Base-by-base conservation (phyloP, 116 monocot genomes). In the Dioscorea cayenensis region DNA sequence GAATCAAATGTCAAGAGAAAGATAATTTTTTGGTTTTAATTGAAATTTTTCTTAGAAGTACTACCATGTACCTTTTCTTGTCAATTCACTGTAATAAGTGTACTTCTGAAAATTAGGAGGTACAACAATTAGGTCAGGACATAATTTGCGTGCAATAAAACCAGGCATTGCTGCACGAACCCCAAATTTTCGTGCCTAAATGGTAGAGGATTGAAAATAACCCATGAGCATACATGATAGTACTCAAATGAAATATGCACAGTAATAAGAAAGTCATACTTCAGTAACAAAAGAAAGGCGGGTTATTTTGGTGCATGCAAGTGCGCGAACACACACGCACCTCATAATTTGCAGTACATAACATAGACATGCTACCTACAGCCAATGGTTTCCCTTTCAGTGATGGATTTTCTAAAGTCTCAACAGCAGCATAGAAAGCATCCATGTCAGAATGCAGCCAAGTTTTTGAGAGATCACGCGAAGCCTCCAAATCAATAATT, bases 161-260 rank as follows among this genome's bases (percentile, higher is more conserved):
- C 99, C 99, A 70, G 99, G 94, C 99, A 99, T 99, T 71, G 91
- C 99, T 68, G 99, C 91, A 75, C 99, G 94, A 72, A 99, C 99
- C 32, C 99, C 99, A 89, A 81, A 99, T 70, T 99, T 99, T 28
- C 99, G 83, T 78, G 99, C 99, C 99, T 99, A 78, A 6, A 79
- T 58, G 48, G 81, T 71, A 43, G 7, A 69, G 60, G 29, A 10
- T 16, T 38, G 14, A 14, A 72, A 72, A 43, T n/a, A 25, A 62
- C 18, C 18, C 63, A 21, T 70, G 12, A 73, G 64, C 18, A 60
- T 17, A 65, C 68, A 12, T 14, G 4, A 8, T 65, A 21, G 23
- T 28, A 51, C 23, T 65, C 60, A 68, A 51, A 70, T 19, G 51
- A 55, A 14, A 69, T 51, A 67, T 67, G n/a, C 66, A 59, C 27